A percentile compares a stretch with the other conserved stretches of the same genome.
These are phyloP conservation scores for Batrachochytrium dendrobatidis DNA, from an alignment of 371 early-diverging fungal genomes.

Conservation along the genomic window DNA sequence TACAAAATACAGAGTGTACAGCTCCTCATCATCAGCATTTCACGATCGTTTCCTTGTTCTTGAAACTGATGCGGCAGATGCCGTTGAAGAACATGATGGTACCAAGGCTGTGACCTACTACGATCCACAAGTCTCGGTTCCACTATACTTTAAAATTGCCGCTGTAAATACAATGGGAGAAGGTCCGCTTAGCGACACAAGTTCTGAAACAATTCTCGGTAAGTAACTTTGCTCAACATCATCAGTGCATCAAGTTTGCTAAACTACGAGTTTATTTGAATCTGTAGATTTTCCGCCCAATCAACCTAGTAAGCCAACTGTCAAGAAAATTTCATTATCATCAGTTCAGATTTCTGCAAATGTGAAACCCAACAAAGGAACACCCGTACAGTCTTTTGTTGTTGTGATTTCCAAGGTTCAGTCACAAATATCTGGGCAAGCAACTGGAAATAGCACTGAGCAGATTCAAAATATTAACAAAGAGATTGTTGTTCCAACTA, in stretches of 20 bases:
- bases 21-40: conserved; percentile 20
- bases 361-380: conserved; percentile 13
- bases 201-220: conserved; percentile 21
- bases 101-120: conserved; percentile 11
- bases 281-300: conserved; percentile 21
- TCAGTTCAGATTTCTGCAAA: conserved; percentile 11
- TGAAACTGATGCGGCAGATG: conserved; percentile 9
- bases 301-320: conserved; percentile 17
- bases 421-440: not conserved
- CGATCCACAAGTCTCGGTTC: conserved; percentile 19
- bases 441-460: not conserved
- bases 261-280: not conserved
- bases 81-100: not conserved
- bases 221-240: not conserved
- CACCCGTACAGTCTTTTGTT: conserved; percentile 11
- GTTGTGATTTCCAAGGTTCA: not conserved
- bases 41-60: conserved; percentile 21
- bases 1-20: conserved; percentile 24
- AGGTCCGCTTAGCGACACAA: conserved; percentile 20
- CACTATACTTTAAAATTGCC: conserved; percentile 32
- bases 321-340: conserved; percentile 18
- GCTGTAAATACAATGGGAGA: conserved; percentile 29
- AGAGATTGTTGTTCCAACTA: not conserved
- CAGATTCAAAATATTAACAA: not conserved
- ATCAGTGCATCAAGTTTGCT: not conserved